Evolutionary conservation across 495 filamentous ascomycete genomes (phyloP).

Genomic region (Niebla homalea): DNA sequence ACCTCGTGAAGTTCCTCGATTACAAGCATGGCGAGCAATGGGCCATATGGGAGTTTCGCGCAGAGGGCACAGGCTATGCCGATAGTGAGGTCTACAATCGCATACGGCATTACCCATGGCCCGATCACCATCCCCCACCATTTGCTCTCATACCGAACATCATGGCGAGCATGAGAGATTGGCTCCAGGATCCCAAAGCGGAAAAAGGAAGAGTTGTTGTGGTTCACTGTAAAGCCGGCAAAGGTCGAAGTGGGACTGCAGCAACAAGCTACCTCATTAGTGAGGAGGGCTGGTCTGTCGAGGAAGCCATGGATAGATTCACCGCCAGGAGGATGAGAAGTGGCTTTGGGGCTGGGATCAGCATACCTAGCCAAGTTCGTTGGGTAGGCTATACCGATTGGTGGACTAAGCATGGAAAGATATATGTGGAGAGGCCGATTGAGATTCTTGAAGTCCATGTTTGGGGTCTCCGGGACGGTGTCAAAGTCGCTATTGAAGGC

Average conservation of each 20-base stretch:
- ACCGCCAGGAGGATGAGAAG: slow-evolving; percentile 80
- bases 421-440: slow-evolving; percentile 68
- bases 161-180: slow-evolving; percentile 81
- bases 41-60: slow-evolving; percentile 95
- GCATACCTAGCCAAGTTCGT: slow-evolving; percentile 78
- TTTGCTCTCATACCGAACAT: slow-evolving; percentile 77
- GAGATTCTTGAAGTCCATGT: slow-evolving; percentile 82
- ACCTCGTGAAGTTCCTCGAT: slow-evolving; percentile 76
- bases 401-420: slow-evolving; percentile 64
- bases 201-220: slow-evolving; percentile 58
- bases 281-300: slow-evolving; percentile 71
- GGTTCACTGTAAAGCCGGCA: slow-evolving; percentile 95
- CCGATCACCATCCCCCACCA: slow-evolving; percentile 93
- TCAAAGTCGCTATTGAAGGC: slow-evolving; percentile 76
- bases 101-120: slow-evolving; percentile 85
- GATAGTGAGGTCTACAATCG: slow-evolving; percentile 75
- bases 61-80: slow-evolving; percentile 89
- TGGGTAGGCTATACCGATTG: slow-evolving; percentile 84
- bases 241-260: slow-evolving; percentile 84
- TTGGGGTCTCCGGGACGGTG: slow-evolving; percentile 78
- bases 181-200: slow-evolving; percentile 48
- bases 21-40: slow-evolving; percentile 66
- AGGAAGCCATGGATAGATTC: slow-evolving; percentile 69
- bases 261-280: slow-evolving; percentile 79
- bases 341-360: slow-evolving; percentile 80